phyloP scores from a whole-genome alignment of 1,284 basidiomycete genomes.

The Malassezia furfur region DNA sequence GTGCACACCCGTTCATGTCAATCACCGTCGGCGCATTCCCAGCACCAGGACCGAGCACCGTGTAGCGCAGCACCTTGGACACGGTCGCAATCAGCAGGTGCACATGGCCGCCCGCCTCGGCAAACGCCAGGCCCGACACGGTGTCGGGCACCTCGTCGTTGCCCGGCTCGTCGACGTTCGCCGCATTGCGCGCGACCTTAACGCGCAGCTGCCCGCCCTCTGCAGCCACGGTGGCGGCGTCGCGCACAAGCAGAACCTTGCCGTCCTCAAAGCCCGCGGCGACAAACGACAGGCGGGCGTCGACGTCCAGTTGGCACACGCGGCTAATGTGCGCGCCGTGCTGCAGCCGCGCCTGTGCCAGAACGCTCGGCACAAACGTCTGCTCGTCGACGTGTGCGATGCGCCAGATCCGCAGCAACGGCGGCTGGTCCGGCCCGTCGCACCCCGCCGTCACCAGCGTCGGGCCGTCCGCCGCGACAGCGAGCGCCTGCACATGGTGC shows the following conservation, averaged over 20 bases:
- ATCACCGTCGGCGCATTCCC: conserved; percentile 58
- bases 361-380: conserved; percentile 17
- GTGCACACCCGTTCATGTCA: conserved; percentile 72
- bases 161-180: conserved; percentile 21
- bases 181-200: conserved; percentile 32
- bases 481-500: conserved; percentile 15
- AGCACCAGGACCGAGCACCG: conserved; percentile 67
- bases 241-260: conserved; percentile 80
- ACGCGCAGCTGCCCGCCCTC: conserved; percentile 19
- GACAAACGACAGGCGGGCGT: conserved; percentile 66
- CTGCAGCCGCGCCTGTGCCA: conserved; percentile 4
- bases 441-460: conserved; percentile 31
- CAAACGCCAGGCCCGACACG: conserved; percentile 79
- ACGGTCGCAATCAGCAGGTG: conserved; percentile 78
- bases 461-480: conserved; percentile 30
- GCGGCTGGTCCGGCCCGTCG: conserved; percentile 28
- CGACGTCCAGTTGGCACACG: conserved; percentile 56
- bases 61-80: conserved; percentile 66
- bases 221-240: conserved; percentile 53
- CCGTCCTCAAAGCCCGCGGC: conserved; percentile 87
- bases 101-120: conserved; percentile 3
- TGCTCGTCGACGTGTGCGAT: conserved; percentile 15
- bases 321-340: background rate
- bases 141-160: conserved; percentile 57
- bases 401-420: conserved; percentile 41